phyloP scores from a whole-genome alignment of 257 asterid species.

The Apocynum venetum region DNA sequence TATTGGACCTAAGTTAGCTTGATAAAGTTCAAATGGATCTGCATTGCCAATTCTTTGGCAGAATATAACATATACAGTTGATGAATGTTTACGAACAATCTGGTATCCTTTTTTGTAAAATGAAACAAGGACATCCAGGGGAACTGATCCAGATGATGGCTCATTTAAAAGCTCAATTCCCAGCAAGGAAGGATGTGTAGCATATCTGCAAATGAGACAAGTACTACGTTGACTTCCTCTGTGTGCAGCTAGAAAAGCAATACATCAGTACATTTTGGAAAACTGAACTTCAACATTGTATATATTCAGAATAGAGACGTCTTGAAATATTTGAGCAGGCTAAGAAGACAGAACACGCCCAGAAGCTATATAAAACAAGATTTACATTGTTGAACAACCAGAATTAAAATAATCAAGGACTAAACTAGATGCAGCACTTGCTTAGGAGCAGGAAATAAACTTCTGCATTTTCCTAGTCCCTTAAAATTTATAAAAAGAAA shows the following conservation, averaged over 20 bases:
- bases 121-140: slow-evolving; percentile 54
- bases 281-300: background rate
- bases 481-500: background rate
- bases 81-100: slow-evolving; percentile 57
- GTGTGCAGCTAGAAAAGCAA: background rate
- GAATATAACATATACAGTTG: slow-evolving; percentile 66
- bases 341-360: too few species aligned
- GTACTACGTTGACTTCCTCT: background rate
- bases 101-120: slow-evolving; percentile 64
- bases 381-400: background rate
- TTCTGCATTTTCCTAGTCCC: background rate
- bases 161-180: slow-evolving; percentile 82
- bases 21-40: slow-evolving; percentile 67
- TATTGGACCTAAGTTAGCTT: slow-evolving; percentile 51
- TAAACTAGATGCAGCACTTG: background rate
- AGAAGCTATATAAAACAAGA: background rate
- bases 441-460: background rate
- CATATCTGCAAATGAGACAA: slow-evolving; percentile 43
- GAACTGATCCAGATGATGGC: slow-evolving; percentile 62
- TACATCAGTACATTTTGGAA: background rate
- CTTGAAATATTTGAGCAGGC: background rate
- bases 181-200: slow-evolving; percentile 60
- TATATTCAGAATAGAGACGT: background rate
- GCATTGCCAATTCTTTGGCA: slow-evolving; percentile 75
- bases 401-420: background rate